Base-by-base conservation (phyloP, 805 yeast genomes). In the Metschnikowia anglica region DNA sequence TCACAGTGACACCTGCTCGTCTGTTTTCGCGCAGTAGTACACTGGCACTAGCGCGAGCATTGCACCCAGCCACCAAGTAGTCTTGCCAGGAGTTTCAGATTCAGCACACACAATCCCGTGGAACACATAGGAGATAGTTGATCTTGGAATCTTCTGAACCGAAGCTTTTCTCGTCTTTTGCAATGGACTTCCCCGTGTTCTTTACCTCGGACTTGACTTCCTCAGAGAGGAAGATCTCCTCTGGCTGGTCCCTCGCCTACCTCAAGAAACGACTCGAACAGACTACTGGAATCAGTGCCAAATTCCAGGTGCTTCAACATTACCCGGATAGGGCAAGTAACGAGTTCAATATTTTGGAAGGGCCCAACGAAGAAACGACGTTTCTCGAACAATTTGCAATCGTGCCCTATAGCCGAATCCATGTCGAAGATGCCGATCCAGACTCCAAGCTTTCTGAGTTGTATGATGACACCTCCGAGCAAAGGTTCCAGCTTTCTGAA, bases 261-360 rank as follows among this genome's bases (percentile, higher is more conserved):
- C 70, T 87, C 38, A 76, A 79, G 49, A 49, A 61, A 29, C 72
- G 77, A 43, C 60, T 88, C 9, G 93, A 85, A 53, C 72, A 69
- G 26, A 77, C 86, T 47, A 85, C 95, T 0, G 96, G 96, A 2
- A 76, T 88, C 20, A 79, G 81, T 4, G 83, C 87, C 3, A 47
- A 55, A 11, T 65, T 60, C 45, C 95, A 83, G 56, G 64, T 63
- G 12, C 56, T 82, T 12, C 70, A 70, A 42, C 61, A 77, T 27
- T 80, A 77, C 52, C 64, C 68, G 7, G 53, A 62, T 3, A 58
- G 68, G 5, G 57, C 63, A 32, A 63, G 75, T 47, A 62, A 63
- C 53, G 72, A 65, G 37, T 57, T 59, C 59, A 36, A 47, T 24
- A 60, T 61, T 44, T 43, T 63, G n/a, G 36, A 55, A 8, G 55